Percentiles rank a stretch among this genome's conserved stretches.
These are phyloP conservation scores for Omphalea diandra DNA, from an alignment of 441 rosid genomes.

Conservation along the genomic window DNA sequence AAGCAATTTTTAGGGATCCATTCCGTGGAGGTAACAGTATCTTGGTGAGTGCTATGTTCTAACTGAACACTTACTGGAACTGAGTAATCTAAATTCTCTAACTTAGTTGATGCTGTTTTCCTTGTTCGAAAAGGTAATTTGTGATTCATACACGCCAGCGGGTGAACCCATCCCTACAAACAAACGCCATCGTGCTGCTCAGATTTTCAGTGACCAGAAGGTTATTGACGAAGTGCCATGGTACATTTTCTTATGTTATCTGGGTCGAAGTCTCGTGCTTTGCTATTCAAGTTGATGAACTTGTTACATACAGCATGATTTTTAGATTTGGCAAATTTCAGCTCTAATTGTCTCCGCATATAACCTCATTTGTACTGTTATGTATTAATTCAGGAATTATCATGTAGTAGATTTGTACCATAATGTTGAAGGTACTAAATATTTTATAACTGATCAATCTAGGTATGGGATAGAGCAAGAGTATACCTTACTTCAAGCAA, in stretches of 20 bases:
- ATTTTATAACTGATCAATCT: neutral
- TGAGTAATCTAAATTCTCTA: neutral
- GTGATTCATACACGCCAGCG: slow-evolving; percentile 85
- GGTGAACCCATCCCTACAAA: slow-evolving; percentile 98
- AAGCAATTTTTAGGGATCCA: slow-evolving; percentile 93
- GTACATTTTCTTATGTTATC: slow-evolving; percentile 35
- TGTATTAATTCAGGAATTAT: neutral
- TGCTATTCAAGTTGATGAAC: neutral
- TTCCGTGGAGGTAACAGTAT: slow-evolving; percentile 97
- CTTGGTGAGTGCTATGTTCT: slow-evolving; percentile 53
- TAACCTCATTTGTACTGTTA: neutral
- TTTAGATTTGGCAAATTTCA: neutral
- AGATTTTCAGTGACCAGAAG: slow-evolving; percentile 66
- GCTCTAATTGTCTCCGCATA: neutral
- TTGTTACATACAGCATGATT: neutral
- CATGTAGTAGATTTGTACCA: neutral
- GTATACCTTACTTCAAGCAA: slow-evolving; percentile 84
- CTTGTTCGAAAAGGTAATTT: slow-evolving; percentile 58
- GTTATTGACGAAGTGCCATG: slow-evolving; percentile 79
- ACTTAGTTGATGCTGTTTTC: slow-evolving; percentile 17
- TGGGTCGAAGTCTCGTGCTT: neutral
- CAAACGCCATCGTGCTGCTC: slow-evolving; percentile 87
- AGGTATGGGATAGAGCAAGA: slow-evolving; percentile 99
- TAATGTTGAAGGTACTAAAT: neutral
- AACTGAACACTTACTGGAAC: neutral